Evolutionary conservation across 2,329 filamentous ascomycete species (phyloP).

Genomic region (Phialemonium atrogriseum): DNA sequence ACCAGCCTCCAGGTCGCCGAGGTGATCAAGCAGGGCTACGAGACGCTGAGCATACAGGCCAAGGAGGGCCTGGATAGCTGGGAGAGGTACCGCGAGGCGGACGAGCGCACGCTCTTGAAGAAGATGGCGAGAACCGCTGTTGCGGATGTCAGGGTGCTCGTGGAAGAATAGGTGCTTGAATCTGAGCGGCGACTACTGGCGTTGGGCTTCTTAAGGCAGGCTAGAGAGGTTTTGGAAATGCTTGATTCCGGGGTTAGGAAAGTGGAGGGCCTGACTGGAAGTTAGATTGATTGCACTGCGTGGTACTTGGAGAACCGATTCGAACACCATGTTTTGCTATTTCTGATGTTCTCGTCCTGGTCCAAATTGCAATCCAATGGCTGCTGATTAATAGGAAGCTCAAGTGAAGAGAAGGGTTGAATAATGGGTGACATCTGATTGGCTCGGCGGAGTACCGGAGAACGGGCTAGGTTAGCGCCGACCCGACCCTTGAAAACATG

Average conservation of each 20-base stretch:
- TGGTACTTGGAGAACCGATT: too few relatives aligned
- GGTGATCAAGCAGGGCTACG: constrained; percentile 94
- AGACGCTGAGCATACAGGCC: constrained; percentile 84
- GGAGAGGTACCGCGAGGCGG: constrained; percentile 80
- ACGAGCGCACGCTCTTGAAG: constrained; percentile 78
- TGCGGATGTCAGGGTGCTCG: constrained; percentile 42
- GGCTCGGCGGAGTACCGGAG: constrained; percentile 15
- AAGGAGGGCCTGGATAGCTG: constrained; percentile 80
- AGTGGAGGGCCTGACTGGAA: too few relatives aligned
- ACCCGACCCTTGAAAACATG: constrained; percentile 13
- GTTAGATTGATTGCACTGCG: too few relatives aligned
- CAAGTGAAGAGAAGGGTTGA: too few relatives aligned
- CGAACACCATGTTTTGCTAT: too few relatives aligned
- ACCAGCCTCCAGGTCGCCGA: constrained; percentile 78
- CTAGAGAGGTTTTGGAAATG: neutral
- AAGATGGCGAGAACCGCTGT: constrained; percentile 77
- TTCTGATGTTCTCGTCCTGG: too few relatives aligned
- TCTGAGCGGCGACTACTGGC: too few relatives aligned
- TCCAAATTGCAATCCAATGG: too few relatives aligned
- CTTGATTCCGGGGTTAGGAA: too few relatives aligned
- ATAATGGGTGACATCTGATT: constrained; percentile 17
- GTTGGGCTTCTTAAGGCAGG: too few relatives aligned
- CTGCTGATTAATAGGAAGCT: too few relatives aligned
- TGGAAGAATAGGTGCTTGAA: constrained; percentile 35
- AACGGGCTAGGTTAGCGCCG: too few relatives aligned